Conservation (phyloP, 2,329 filamentous ascomycete species). For the Phialocephala subalpina region DNA sequence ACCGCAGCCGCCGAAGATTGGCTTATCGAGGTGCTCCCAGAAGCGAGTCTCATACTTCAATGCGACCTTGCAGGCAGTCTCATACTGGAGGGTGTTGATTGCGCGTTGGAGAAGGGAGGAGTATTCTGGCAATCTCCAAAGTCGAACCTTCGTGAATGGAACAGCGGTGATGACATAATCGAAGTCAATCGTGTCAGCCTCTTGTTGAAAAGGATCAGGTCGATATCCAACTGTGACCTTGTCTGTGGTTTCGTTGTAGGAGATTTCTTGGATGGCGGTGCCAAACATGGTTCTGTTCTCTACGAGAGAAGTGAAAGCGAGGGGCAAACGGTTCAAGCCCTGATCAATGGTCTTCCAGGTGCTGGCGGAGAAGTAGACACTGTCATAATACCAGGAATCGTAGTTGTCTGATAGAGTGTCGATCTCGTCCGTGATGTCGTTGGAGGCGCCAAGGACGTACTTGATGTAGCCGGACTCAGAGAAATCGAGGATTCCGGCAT, state of each 20-base stretch:
- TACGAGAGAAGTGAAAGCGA: conserved; percentile 69
- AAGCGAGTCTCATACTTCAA: conserved; percentile 73
- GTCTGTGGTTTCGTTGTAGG: conserved; percentile 56
- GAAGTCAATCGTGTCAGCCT: conserved; percentile 29
- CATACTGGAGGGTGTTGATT: conserved; percentile 55
- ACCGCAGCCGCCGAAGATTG: conserved; percentile 49
- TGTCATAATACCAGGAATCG: conserved; percentile 35
- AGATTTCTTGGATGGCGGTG: conserved; percentile 63
- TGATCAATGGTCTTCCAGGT: conserved; percentile 36
- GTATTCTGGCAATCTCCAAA: conserved; percentile 41
- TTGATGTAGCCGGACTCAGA: conserved; percentile 75
- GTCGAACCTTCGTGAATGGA: conserved; percentile 42
- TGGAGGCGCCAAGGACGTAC: conserved; percentile 70
- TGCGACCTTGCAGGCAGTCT: conserved; percentile 63
- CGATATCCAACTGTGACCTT: conserved; percentile 68
- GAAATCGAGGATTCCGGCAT: conserved; percentile 76
- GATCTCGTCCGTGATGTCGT: conserved; percentile 54
- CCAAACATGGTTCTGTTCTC: conserved; percentile 63
- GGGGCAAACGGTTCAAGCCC: conserved; percentile 64
- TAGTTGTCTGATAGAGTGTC: conserved; percentile 18
- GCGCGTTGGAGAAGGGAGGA: conserved; percentile 54
- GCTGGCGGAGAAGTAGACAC: conserved; percentile 35
- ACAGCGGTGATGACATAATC: conserved; percentile 36
- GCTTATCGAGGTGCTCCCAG: conserved; percentile 59
- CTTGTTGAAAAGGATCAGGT: conserved; percentile 34